Evolutionary conservation across 202 grass and related monocot genomes (phyloP), one percentile per base, ranked within the genome.

Genomic region (Miscanthus sacchariflorus): DNA sequence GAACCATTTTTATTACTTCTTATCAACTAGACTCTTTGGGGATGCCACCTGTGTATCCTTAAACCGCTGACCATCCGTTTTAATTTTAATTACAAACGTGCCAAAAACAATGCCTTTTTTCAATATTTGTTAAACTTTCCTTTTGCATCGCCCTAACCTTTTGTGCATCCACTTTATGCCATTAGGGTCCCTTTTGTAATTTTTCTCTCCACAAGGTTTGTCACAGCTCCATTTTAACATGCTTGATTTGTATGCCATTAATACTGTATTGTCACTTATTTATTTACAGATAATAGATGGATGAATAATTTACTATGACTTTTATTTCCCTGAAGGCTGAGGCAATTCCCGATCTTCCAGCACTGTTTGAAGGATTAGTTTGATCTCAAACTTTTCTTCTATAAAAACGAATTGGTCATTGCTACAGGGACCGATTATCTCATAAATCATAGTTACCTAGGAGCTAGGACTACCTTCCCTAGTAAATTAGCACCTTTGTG

Each of bases 401-500:
- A 28, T 19, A 61, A 86, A n/a, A 69, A 70, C 15, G 5, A 25
- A 48, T 80, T 73, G 35, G 24, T 75, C 14, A 15, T 77, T 77
- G 45, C 43, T 77, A 18, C 28, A 81, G 19, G 85, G 30, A 68
- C 81, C 24, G 7, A 7, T 63, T 63, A 35, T 63, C 75, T 71
- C 23, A 64, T 70, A 45, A 33, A 71, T 42, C 48, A 71, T 39
- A 35, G 18, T 45, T 70, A 44, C 46, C 74, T 77, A n/a, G 48
- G 50, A 56, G 17, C 15, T 54, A 33, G 74, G 90, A 80, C 7
- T 66, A 54, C 12, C 63, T 91, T 46, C 79, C 8, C 5, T 42
- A 43, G 48, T 68, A 76, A 77, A 59, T 74, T 80, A 52, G n/a
- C 50, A 56, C 25, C 43, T 69, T 0, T 74, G 46, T 23, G 44